Evolutionary conservation across 2,329 filamentous ascomycete genomes (phyloP).

Genomic region (Elsinoe ampelina): DNA sequence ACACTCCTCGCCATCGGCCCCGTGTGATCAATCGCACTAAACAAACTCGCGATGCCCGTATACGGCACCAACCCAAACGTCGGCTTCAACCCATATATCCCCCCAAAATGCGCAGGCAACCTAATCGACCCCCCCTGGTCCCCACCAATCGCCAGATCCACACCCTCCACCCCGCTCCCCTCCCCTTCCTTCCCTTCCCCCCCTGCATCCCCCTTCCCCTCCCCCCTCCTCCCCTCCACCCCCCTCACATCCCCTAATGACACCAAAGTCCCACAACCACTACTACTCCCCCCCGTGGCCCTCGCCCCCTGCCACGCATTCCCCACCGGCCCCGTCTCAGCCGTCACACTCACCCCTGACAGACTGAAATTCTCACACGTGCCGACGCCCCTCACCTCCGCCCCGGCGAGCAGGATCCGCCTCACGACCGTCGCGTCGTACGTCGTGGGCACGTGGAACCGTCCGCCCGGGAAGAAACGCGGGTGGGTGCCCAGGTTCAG

Average conservation of each 20-base stretch:
- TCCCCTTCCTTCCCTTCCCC: constrained; percentile 16
- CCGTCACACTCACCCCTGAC: constrained; percentile 34
- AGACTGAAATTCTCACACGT: constrained; percentile 42
- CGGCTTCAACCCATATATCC: constrained; percentile 31
- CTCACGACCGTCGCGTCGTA: constrained; percentile 40
- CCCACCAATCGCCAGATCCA: constrained; percentile 30
- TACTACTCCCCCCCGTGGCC: constrained; percentile 29
- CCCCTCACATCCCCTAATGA: constrained; percentile 24
- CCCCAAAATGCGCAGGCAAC: constrained; percentile 20
- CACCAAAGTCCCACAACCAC: constrained; percentile 28
- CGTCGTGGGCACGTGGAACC: constrained; percentile 26
- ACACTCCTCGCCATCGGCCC: constrained; percentile 36
- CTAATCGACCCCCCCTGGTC: constrained; percentile 24
- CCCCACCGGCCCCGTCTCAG: constrained; percentile 39
- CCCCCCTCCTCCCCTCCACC: constrained; percentile 18
- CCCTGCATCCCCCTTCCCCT: constrained; percentile 19
- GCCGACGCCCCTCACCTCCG: constrained; percentile 35
- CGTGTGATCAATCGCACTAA: constrained; percentile 38
- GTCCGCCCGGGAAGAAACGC: constrained; percentile 31
- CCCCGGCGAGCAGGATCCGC: constrained; percentile 35
- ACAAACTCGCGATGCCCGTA: constrained; percentile 33
- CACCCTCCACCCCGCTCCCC: constrained; percentile 26
- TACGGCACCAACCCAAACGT: constrained; percentile 38
- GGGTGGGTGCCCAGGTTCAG: constrained; percentile 36
- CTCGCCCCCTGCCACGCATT: constrained; percentile 29